Evolutionary conservation across 192 early-diverging fungal species (phyloP).

Genomic region (Rhizoclosmatium globosum): DNA sequence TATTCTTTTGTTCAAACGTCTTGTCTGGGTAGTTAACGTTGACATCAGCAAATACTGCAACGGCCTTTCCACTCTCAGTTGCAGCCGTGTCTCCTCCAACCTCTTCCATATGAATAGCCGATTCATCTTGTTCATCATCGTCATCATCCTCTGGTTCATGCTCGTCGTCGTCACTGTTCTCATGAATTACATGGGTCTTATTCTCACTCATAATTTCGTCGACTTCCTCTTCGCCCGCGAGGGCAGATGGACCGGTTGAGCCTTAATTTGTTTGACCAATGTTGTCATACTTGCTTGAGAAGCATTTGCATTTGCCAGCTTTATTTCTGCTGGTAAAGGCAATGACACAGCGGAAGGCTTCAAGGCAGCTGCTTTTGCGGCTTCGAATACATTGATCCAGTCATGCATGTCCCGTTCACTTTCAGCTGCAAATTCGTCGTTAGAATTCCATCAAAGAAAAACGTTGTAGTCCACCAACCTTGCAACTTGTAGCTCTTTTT

Average conservation of each 20-base stretch:
- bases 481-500: constrained; percentile 39
- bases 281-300: not conserved
- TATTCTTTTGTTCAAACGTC: constrained; percentile 39
- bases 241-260: constrained; percentile 14
- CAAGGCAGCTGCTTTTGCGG: constrained; percentile 53
- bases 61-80: constrained; percentile 10
- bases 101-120: constrained; percentile 14
- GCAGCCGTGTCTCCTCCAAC: constrained; percentile 24
- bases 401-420: constrained; percentile 71
- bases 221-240: not conserved
- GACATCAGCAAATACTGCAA: constrained; percentile 3
- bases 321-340: not conserved
- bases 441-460: not conserved
- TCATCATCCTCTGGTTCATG: not conserved
- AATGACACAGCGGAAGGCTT: not conserved
- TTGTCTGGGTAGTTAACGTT: constrained; percentile 43
- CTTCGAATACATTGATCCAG: constrained; percentile 73
- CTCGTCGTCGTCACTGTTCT: constrained; percentile 6
- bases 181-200: not conserved
- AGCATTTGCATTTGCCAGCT: not conserved
- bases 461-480: constrained; percentile 63
- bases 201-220: not conserved
- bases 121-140: constrained; percentile 37
- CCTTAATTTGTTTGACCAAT: not conserved
- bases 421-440: constrained; percentile 65